These are phyloP conservation scores for Aspergillus funiculosus DNA, from an alignment of 495 filamentous ascomycete genomes.

Conservation along the genomic window DNA sequence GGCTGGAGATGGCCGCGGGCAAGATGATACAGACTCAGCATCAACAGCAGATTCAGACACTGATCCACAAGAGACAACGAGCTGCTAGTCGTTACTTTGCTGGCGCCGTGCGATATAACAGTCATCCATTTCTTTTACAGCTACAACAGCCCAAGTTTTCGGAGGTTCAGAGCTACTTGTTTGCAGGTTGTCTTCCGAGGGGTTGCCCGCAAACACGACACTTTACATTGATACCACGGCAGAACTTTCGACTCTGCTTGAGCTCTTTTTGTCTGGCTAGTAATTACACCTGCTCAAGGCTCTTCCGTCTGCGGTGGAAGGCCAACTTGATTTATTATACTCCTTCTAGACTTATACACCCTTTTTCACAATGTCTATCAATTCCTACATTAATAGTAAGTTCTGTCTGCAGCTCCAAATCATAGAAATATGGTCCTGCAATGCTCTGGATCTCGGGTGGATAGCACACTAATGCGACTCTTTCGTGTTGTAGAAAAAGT, in stretches of 20 bases:
- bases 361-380: slow-evolving; percentile 53
- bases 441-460: no score
- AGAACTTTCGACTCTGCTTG: no score
- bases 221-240: no score
- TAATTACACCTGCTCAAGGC: no score
- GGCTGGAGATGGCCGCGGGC: no score
- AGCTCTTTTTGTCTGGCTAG: background rate
- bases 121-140: background rate
- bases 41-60: no score
- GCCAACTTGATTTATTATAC: background rate
- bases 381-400: slow-evolving; percentile 62
- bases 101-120: no score
- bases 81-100: no score
- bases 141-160: background rate
- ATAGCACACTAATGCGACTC: slow-evolving; percentile 25
- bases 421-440: background rate
- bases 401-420: slow-evolving; percentile 4
- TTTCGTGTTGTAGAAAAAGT: slow-evolving; percentile 66
- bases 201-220: no score
- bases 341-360: background rate
- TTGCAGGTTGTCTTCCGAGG: background rate
- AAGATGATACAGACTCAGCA: no score
- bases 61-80: no score
- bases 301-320: background rate
- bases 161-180: background rate